phyloP scores from a whole-genome alignment of 306 rosid species.

The Quercus engelmannii region DNA sequence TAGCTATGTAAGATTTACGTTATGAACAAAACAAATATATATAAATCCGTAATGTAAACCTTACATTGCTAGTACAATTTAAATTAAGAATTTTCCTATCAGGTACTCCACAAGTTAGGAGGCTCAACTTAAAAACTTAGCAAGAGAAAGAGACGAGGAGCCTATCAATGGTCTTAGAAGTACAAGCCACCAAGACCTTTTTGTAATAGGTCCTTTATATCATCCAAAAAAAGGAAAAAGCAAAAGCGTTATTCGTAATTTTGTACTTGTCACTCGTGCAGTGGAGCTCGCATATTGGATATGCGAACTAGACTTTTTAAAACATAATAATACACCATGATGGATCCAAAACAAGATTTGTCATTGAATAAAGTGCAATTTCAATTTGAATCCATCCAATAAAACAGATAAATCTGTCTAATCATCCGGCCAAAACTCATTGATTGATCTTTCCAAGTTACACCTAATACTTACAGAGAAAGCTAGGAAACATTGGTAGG shows the following conservation, averaged over 20 bases:
- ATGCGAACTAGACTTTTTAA: conserved; percentile 27
- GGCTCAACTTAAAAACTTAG: too few species aligned
- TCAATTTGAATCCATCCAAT: conserved; percentile 11
- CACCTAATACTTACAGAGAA: background rate
- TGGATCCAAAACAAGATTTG: conserved; percentile 41
- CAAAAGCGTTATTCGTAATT: conserved; percentile 22
- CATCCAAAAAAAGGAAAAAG: too few species aligned
- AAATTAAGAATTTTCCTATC: too few species aligned
- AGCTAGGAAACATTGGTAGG: background rate
- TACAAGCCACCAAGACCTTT: too few species aligned
- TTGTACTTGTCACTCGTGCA: conserved; percentile 59
- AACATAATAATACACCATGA: conserved; percentile 23
- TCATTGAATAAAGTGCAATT: conserved; percentile 19
- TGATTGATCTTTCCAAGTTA: background rate
- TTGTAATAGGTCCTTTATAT: too few species aligned
- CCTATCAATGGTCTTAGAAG: too few species aligned
- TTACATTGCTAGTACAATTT: too few species aligned
- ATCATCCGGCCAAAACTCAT: conserved; percentile 18
- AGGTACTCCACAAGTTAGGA: too few species aligned
- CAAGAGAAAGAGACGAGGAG: too few species aligned
- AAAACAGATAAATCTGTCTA: conserved; percentile 23
- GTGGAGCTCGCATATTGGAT: conserved; percentile 32
- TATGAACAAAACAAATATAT: too few species aligned
- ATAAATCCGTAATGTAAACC: too few species aligned
- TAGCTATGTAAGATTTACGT: too few species aligned